Evolutionary conservation across 1,284 basidiomycete genomes (phyloP).

Genomic region (Pascua guehoae): DNA sequence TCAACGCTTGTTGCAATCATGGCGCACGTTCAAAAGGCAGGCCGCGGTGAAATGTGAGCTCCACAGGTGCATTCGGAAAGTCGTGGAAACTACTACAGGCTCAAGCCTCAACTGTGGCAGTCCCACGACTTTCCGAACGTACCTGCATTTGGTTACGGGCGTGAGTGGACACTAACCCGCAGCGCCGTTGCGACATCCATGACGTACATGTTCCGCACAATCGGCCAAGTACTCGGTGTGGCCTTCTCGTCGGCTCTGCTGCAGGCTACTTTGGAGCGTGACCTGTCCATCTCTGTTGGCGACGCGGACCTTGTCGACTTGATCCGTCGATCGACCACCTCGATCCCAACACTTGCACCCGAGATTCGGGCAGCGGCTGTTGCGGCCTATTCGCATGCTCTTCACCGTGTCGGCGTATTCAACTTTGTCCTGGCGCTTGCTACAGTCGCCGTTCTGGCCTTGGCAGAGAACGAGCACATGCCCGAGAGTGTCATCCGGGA

Average conservation of each 20-base stretch:
- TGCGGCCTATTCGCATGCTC: slow-evolving; percentile 74
- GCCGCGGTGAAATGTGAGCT: slow-evolving; percentile 35
- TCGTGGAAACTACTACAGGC: too few species aligned
- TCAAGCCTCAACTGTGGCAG: neutral
- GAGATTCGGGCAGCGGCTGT: slow-evolving; percentile 63
- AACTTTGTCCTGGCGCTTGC: slow-evolving; percentile 54
- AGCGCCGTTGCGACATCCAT: slow-evolving; percentile 75
- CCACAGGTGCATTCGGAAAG: too few species aligned
- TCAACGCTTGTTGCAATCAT: slow-evolving; percentile 39
- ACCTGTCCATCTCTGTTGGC: slow-evolving; percentile 64
- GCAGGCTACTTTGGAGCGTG: slow-evolving; percentile 67
- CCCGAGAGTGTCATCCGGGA: slow-evolving; percentile 9
- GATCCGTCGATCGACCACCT: slow-evolving; percentile 71
- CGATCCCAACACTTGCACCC: slow-evolving; percentile 68
- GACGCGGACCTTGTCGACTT: slow-evolving; percentile 60
- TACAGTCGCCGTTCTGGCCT: slow-evolving; percentile 22
- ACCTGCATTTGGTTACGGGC: too few species aligned
- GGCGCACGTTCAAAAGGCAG: slow-evolving; percentile 32
- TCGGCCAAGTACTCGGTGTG: slow-evolving; percentile 87
- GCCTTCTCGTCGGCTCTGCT: slow-evolving; percentile 73
- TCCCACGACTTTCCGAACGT: too few species aligned
- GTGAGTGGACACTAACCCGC: neutral
- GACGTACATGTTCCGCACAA: slow-evolving; percentile 82
- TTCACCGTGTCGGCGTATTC: slow-evolving; percentile 79
- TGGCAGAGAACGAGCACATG: slow-evolving; percentile 36